These are phyloP conservation scores for Pleomassaria siparia DNA, from an alignment of 2,329 filamentous ascomycete species.

Conservation along the genomic window DNA sequence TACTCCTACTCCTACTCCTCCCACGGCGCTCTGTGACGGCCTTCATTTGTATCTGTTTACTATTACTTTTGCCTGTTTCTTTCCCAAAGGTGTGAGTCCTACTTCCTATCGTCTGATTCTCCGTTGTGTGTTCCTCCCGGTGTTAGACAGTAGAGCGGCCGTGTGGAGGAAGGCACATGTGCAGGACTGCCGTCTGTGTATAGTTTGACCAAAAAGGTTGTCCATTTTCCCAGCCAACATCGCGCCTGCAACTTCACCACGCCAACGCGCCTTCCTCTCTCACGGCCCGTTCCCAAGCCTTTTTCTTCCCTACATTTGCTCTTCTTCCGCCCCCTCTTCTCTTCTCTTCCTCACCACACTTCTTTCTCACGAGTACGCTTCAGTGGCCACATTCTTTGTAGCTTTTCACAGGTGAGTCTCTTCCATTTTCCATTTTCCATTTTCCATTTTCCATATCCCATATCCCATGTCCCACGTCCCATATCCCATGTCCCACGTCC, in stretches of 20 bases:
- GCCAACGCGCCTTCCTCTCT: constrained; percentile 14
- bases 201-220: too few relatives aligned
- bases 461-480: too few relatives aligned
- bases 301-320: constrained; percentile 18
- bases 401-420: constrained; percentile 43
- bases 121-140: too few relatives aligned
- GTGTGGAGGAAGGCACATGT: too few relatives aligned
- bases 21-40: not conserved
- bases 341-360: constrained; percentile 38
- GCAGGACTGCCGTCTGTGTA: too few relatives aligned
- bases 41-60: constrained; percentile 15
- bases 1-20: too few relatives aligned
- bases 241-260: not conserved
- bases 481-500: too few relatives aligned
- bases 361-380: constrained; percentile 44
- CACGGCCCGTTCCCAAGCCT: constrained; percentile 22
- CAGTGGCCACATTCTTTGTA: constrained; percentile 50
- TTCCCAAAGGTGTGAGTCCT: constrained; percentile 28
- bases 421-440: too few relatives aligned
- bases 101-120: constrained; percentile 7
- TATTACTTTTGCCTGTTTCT: constrained; percentile 11
- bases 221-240: too few relatives aligned
- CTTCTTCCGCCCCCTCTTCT: constrained; percentile 21
- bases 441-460: too few relatives aligned
- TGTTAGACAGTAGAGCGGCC: too few relatives aligned